These are phyloP conservation scores for Casaregolazyma lundiana DNA, from an alignment of 1,139 yeast species.

Conservation along the genomic window DNA sequence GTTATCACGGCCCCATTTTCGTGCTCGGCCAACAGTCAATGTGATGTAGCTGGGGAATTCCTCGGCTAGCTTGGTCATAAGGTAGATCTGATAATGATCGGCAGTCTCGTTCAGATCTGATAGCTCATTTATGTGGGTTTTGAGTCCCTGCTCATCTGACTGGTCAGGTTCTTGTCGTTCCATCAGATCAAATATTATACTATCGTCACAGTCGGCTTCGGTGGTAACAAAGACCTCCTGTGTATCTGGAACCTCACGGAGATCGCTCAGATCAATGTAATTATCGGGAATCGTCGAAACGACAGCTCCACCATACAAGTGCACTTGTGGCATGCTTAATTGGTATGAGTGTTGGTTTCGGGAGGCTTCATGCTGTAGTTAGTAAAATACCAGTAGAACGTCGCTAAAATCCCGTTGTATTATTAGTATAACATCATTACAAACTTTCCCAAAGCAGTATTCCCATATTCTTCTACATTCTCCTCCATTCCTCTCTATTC, in stretches of 20 bases:
- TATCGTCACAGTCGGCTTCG: conserved; percentile 42
- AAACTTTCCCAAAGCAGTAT: no score
- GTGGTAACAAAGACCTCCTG: conserved; percentile 71
- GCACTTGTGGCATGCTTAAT: conserved; percentile 8
- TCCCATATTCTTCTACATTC: no score
- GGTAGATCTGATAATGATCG: conserved; percentile 1
- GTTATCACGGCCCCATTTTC: conserved; percentile 48
- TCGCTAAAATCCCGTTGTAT: no score
- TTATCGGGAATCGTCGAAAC: conserved; percentile 49
- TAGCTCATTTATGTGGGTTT: conserved; percentile 41
- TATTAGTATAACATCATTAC: no score
- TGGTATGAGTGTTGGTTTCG: background rate
- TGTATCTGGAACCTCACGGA: conserved; percentile 81
- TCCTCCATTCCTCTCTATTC: no score
- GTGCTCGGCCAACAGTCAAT: conserved; percentile 37
- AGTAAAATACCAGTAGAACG: no score
- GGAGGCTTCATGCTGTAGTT: background rate
- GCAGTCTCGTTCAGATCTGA: conserved; percentile 36
- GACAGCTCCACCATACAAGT: conserved; percentile 77
- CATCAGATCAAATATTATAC: conserved; percentile 67
- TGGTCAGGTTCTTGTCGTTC: conserved; percentile 44
- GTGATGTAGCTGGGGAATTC: conserved; percentile 19
- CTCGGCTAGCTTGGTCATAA: conserved; percentile 1
- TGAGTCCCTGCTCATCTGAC: conserved; percentile 37
- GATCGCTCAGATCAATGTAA: conserved; percentile 63